Evolutionary conservation across 306 rosid genomes (phyloP), one percentile per base, ranked within the genome.

Genomic region (Arachis stenosperma): DNA sequence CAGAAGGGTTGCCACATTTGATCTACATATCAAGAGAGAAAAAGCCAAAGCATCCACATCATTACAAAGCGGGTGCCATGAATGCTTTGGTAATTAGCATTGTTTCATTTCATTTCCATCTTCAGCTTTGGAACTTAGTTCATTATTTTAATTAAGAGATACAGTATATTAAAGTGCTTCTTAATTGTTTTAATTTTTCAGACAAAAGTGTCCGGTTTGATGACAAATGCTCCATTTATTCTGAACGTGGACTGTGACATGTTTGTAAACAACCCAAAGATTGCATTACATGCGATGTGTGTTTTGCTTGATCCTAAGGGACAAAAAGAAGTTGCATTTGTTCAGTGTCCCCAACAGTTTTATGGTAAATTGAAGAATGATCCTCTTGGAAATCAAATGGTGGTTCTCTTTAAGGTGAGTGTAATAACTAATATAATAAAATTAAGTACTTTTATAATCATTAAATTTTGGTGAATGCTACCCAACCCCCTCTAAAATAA

Each of bases 21-120:
- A 71, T 89, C 6, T 91, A 89, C 83, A 70, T 87, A 9, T 80
- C 96, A 0, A 89, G 96, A 77, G 93, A 89, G 79, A 91, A 91
- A 83, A 76, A 46, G 9, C 91, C 83, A 9, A 66, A 78, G 17
- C 72, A 64, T 39, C 69, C 86, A 47, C 97, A 91, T 72, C 85
- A 86, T 58, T 86, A 75, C 73, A 91, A 91, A 81, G 96, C 96
- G 0, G 97, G 97, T 6, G 91, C 96, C 44, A 89, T 87, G 93
- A 91, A 91, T 42, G 86, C 29, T 47, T 69, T 87, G 72, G 91
- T 91, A 75, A 81, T 9, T n/a, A 5, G 13, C 14, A 33, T 33
- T 33, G 4, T 33, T 33, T 33, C 37, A 33, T 33, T 33, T 33
- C 3, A 33, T 33, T 33, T 33, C 37, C 4, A 33, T 33, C 37